phyloP scores from a whole-genome alignment of 768 basidiomycete species.

The Clitopilus hobsonii region DNA sequence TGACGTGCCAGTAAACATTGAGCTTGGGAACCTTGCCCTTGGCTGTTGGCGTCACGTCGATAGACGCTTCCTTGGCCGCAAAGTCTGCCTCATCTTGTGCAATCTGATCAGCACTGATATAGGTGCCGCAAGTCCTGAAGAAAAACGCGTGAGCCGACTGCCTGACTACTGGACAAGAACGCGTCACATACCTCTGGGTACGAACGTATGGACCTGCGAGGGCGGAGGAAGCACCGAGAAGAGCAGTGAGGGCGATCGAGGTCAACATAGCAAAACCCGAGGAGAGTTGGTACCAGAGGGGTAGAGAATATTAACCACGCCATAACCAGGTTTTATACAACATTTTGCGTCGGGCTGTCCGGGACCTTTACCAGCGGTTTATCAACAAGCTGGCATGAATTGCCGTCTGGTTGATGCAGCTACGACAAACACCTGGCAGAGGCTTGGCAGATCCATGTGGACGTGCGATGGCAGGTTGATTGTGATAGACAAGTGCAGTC shows the following conservation, averaged over 20 bases:
- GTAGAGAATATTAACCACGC: background rate
- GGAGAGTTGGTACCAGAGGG: background rate
- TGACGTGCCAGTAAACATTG: background rate
- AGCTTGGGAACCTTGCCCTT: constrained; percentile 8
- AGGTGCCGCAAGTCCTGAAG: constrained; percentile 19
- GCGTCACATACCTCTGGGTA: background rate
- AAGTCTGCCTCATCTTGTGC: constrained; percentile 24
- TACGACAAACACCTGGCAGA: background rate
- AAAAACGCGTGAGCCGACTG: background rate
- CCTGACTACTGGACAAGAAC: background rate
- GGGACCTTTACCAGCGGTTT: background rate
- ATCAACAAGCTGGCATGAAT: background rate
- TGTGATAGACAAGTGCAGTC: too few species aligned
- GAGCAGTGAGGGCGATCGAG: background rate
- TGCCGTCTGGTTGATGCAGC: background rate
- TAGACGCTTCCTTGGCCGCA: constrained; percentile 14
- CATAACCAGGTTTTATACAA: background rate
- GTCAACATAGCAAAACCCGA: background rate
- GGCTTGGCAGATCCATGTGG: background rate
- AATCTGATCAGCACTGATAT: constrained; percentile 17
- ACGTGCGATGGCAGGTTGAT: background rate
- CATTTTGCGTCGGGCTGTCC: background rate
- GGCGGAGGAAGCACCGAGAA: background rate
- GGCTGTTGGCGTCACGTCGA: background rate
- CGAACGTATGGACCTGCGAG: background rate